Evolutionary conservation across 441 rosid species (phyloP).

Genomic region (Eugenia klotzschiana): DNA sequence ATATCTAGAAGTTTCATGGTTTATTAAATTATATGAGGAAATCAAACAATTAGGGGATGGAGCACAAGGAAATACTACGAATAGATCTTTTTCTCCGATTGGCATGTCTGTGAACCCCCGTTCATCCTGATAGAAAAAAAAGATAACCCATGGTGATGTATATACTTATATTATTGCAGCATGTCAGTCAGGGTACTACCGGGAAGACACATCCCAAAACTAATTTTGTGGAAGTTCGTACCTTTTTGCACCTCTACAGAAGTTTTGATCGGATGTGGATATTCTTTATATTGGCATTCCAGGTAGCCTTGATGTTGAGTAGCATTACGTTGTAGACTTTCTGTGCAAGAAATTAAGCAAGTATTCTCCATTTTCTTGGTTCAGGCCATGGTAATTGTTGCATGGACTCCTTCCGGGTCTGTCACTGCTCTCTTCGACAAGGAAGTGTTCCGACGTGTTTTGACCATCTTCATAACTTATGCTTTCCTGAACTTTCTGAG

Average conservation of each 20-base stretch:
- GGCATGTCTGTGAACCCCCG: not conserved
- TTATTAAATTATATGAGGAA: not conserved
- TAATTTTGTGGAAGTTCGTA: conserved; percentile 97
- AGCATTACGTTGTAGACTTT: conserved; percentile 2
- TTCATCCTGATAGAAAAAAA: not conserved
- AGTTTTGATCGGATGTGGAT: conserved; percentile 98
- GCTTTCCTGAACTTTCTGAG: conserved; percentile 79
- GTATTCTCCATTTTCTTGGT: conserved; percentile 2
- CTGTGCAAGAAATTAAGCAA: not conserved
- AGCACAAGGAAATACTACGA: not conserved
- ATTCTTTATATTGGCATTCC: conserved; percentile 76
- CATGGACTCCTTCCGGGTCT: conserved; percentile 77
- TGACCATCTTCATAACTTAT: conserved; percentile 81
- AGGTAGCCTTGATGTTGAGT: conserved; percentile 32
- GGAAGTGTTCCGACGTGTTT: conserved; percentile 47
- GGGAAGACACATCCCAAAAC: conserved; percentile 78
- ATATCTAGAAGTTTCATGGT: not conserved
- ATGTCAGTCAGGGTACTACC: conserved; percentile 27
- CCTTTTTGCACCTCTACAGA: conserved; percentile 90
- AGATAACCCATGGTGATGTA: not conserved
- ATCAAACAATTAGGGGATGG: not conserved
- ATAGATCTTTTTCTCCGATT: not conserved
- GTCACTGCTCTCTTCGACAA: conserved; percentile 40
- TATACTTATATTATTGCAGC: conserved; percentile 22
- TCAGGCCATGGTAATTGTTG: conserved; percentile 93